These are phyloP conservation scores for Mycena haematopus DNA, from an alignment of 768 basidiomycete species.

Conservation along the genomic window DNA sequence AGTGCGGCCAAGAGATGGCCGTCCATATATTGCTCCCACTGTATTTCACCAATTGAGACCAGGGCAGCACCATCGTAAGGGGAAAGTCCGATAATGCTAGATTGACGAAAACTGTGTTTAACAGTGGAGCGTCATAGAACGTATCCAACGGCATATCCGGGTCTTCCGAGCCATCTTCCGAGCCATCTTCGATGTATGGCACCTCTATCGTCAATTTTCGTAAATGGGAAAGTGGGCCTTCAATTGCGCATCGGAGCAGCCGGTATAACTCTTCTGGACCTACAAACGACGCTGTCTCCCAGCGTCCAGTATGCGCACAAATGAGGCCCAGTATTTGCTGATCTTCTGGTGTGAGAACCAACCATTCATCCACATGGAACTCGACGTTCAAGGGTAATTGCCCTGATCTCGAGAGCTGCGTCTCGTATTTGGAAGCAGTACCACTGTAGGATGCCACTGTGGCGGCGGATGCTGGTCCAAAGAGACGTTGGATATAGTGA, in stretches of 20 bases:
- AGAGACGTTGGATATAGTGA: background rate
- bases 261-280: background rate
- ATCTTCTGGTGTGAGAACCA: background rate
- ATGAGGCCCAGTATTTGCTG: background rate
- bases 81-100: background rate
- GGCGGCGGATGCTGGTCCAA: too few relatives aligned
- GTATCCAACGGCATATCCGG: background rate
- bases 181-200: background rate
- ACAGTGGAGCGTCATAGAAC: background rate
- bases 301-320: slow-evolving; percentile 1
- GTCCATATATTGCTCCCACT: background rate
- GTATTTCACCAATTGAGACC: slow-evolving; percentile 6
- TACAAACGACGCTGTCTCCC: background rate
- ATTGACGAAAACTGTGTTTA: slow-evolving; percentile 3
- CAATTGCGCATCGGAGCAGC: background rate
- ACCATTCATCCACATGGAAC: background rate
- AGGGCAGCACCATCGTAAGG: background rate
- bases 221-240: background rate
- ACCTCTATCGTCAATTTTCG: background rate
- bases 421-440: background rate
- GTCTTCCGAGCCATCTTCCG: too few relatives aligned
- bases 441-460: too few relatives aligned
- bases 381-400: background rate
- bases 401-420: background rate
- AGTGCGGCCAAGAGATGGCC: background rate